These are phyloP conservation scores for Dendrobium nobile DNA, from an alignment of 106 monocot species.

Conservation along the genomic window DNA sequence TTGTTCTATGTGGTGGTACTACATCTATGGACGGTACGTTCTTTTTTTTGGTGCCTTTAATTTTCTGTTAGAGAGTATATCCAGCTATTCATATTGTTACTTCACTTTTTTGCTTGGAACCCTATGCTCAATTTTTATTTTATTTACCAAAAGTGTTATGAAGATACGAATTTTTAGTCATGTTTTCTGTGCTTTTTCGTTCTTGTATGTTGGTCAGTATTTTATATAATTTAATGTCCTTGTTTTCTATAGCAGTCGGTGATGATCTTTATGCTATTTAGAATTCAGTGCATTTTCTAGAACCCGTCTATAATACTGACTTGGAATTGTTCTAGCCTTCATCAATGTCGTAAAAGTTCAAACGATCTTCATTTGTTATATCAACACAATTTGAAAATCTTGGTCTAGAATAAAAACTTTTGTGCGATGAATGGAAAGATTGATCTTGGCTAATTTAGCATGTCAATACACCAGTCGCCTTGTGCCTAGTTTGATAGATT, in stretches of 20 bases:
- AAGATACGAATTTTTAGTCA: background rate
- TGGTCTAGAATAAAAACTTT: background rate
- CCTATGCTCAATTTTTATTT: background rate
- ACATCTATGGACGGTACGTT: slow-evolving; percentile 61
- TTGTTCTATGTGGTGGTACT: slow-evolving; percentile 93
- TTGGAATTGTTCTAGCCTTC: background rate
- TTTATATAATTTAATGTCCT: background rate
- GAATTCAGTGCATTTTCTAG: background rate
- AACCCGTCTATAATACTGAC: background rate
- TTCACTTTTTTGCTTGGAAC: background rate
- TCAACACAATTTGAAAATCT: background rate
- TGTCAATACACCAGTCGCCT: too few relatives aligned
- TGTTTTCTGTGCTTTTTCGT: background rate
- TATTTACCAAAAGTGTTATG: background rate
- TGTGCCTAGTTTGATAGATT: too few relatives aligned
- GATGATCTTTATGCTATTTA: background rate
- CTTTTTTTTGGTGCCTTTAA: background rate
- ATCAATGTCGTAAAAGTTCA: background rate
- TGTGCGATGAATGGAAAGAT: background rate
- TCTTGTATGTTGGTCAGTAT: background rate
- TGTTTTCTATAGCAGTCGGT: background rate
- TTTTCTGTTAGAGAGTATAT: background rate
- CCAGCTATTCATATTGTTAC: background rate
- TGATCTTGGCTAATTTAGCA: too few relatives aligned
- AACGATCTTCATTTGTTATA: background rate